Evolutionary conservation across 139 green algal species (phyloP).

Genomic region (Mychonastes homosphaera): DNA sequence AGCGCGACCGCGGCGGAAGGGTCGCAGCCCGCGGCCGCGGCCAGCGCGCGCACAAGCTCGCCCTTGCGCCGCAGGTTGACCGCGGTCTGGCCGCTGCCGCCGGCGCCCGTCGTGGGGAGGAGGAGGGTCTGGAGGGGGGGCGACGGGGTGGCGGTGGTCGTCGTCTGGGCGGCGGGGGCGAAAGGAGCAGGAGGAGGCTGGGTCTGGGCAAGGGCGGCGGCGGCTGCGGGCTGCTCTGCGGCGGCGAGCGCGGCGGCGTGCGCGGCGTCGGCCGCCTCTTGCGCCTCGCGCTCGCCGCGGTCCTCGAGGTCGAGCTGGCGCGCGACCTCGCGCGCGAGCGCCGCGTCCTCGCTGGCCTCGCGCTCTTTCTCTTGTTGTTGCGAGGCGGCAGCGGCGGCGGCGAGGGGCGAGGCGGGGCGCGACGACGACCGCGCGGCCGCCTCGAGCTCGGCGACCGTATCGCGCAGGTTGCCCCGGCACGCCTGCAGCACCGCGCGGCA

Average conservation of each 20-base stretch:
- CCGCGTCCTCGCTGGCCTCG: neutral
- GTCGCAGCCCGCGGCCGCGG: neutral
- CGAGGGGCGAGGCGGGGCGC: no score
- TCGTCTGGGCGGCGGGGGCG: no score
- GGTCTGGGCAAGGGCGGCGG: no score
- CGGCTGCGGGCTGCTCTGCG: no score
- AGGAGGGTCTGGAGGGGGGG: neutral
- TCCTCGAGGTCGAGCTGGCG: no score
- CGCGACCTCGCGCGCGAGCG: no score
- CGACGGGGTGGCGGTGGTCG: no score
- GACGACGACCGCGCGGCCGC: neutral
- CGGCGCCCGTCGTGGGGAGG: neutral
- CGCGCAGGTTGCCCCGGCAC: conserved; percentile 3
- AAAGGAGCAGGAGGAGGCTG: no score
- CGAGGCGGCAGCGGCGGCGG: neutral
- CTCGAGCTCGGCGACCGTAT: conserved; percentile 1
- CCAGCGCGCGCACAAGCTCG: conserved; percentile 1
- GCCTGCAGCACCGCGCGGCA: conserved; percentile 5
- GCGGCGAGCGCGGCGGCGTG: no score
- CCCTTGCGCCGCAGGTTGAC: neutral
- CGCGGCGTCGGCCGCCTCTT: neutral
- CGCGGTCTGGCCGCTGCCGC: neutral
- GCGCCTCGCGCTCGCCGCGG: no score
- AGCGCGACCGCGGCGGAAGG: conserved; percentile 1
- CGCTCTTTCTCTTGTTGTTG: neutral